These are phyloP conservation scores for Phalaenopsis equestris DNA, from an alignment of 106 monocot genomes.

Conservation along the genomic window DNA sequence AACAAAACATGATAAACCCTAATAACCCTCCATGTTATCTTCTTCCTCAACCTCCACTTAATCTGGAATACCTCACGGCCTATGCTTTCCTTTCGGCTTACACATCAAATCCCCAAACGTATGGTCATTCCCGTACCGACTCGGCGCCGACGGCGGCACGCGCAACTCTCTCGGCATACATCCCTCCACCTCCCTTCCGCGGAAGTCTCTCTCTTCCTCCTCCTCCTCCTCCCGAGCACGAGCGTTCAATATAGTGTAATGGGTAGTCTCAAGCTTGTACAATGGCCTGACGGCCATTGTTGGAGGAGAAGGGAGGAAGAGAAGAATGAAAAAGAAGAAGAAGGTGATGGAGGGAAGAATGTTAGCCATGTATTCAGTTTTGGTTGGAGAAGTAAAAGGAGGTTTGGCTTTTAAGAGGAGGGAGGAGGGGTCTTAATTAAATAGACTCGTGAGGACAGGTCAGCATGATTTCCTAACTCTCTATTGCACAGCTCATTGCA, in stretches of 20 bases:
- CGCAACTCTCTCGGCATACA: slow-evolving; percentile 7
- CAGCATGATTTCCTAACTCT: neutral
- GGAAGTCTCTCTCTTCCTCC: neutral
- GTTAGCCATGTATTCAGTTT: neutral
- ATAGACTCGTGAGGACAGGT: slow-evolving; percentile 16
- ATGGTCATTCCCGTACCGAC: slow-evolving; percentile 11
- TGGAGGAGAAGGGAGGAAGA: neutral
- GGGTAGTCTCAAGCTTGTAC: neutral
- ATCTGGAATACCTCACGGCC: neutral
- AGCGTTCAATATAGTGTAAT: neutral
- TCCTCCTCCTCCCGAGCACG: neutral
- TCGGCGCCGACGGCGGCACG: slow-evolving; percentile 10
- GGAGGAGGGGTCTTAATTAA: neutral
- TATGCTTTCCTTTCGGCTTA: slow-evolving; percentile 2
- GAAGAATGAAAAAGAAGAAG: neutral
- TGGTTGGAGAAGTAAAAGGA: neutral
- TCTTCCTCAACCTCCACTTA: neutral
- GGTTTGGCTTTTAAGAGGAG: neutral
- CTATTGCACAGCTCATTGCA: slow-evolving; percentile 12
- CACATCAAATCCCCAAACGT: slow-evolving; percentile 2
- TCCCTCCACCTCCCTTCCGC: neutral
- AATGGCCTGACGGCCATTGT: neutral
- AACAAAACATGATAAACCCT: neutral
- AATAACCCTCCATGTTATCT: neutral
- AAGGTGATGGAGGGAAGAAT: neutral